phyloP scores from a whole-genome alignment of 1,284 basidiomycete species.

The Marasmius sp. region DNA sequence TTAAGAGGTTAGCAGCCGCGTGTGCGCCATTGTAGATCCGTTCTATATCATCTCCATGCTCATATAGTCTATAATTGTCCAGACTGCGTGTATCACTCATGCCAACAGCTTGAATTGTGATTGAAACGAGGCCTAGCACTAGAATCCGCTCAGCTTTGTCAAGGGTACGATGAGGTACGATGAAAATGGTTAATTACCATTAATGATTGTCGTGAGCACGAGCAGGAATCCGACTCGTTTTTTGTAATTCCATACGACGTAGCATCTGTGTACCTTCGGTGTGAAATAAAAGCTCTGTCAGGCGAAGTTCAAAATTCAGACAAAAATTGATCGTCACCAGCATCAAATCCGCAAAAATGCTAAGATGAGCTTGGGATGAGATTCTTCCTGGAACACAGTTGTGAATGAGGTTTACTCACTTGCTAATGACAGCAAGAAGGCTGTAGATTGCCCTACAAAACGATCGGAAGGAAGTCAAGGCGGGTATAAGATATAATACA shows the following conservation, averaged over 20 bases:
- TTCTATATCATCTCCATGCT: neutral
- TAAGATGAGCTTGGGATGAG: neutral
- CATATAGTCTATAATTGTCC: too few species aligned
- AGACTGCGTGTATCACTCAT: too few species aligned
- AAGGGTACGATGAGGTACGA: too few species aligned
- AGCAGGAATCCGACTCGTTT: neutral
- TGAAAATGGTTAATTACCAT: too few species aligned
- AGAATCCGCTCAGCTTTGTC: too few species aligned
- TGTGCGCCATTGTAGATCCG: neutral
- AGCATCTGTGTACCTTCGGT: neutral
- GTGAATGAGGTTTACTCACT: neutral
- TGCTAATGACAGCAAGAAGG: neutral
- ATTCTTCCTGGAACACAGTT: neutral
- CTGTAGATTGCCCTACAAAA: too few species aligned
- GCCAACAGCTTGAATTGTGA: too few species aligned
- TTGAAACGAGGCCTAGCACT: too few species aligned
- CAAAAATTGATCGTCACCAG: neutral
- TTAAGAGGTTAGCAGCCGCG: neutral
- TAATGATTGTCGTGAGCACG: neutral
- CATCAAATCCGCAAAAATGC: neutral
- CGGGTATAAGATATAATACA: too few species aligned
- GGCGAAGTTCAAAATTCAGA: neutral
- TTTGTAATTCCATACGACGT: neutral
- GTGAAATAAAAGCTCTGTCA: too few species aligned
- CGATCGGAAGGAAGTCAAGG: too few species aligned